Conservation (phyloP, 768 basidiomycete species). For the Phlebiopsis gigantea region DNA sequence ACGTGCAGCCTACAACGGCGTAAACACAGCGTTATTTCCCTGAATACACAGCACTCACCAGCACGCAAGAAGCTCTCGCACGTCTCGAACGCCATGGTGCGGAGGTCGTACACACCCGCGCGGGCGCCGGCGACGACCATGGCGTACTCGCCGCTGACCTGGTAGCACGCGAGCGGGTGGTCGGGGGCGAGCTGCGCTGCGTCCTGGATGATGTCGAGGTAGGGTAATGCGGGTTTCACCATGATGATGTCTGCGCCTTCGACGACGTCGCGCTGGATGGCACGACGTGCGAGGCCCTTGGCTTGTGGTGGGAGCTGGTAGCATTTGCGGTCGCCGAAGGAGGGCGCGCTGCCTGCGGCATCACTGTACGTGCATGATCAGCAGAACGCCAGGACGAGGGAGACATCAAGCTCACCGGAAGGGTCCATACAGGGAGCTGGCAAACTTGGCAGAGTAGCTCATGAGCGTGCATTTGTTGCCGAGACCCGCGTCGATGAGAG, state of each 20-base stretch:
- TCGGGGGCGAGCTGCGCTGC: conserved; percentile 76
- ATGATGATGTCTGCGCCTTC: conserved; percentile 99
- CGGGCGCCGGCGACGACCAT: conserved; percentile 94
- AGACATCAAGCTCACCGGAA: conserved; percentile 58
- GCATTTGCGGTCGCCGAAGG: conserved; percentile 95
- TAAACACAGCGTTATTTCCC: not conserved
- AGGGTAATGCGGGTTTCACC: conserved; percentile 96
- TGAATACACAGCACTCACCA: conserved; percentile 42
- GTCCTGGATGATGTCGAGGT: conserved; percentile 94
- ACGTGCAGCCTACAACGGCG: conserved; percentile 61
- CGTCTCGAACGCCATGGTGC: conserved; percentile 91
- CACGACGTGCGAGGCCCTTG: conserved; percentile 86
- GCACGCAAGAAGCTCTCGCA: conserved; percentile 90
- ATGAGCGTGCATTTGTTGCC: conserved; percentile 91
- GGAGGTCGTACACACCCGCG: conserved; percentile 91
- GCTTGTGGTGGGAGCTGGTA: conserved; percentile 92
- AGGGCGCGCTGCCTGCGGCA: conserved; percentile 94
- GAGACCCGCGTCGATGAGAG: conserved; percentile 74
- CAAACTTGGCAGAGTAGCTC: conserved; percentile 98
- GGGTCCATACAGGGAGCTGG: conserved; percentile 91
- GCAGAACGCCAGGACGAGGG: conserved; percentile 14
- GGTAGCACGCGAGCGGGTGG: conserved; percentile 94
- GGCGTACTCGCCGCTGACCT: conserved; percentile 96
- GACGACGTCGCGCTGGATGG: conserved; percentile 78
- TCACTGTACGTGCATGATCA: conserved; percentile 36